Conservation (phyloP, 1,139 yeast genomes). For the Candida tunisiensis region DNA sequence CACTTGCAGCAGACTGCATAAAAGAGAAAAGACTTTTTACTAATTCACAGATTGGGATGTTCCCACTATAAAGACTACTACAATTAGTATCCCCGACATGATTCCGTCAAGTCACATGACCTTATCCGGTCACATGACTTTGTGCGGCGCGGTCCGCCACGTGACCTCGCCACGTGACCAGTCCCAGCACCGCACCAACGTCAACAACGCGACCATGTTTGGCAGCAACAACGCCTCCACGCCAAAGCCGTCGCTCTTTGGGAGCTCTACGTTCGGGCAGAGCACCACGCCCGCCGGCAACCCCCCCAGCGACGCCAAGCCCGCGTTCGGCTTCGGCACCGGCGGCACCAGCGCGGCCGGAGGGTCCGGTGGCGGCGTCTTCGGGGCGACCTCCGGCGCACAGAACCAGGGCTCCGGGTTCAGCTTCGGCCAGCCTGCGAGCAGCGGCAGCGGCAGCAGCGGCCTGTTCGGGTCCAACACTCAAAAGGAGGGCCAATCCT, state of each 20-base stretch:
- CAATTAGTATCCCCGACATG: constrained; percentile 1
- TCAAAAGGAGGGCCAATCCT: background rate
- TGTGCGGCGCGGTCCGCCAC: background rate
- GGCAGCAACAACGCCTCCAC: constrained; percentile 1
- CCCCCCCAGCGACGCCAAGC: background rate
- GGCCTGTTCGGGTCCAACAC: constrained; percentile 1
- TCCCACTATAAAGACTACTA: background rate
- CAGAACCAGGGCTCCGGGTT: no score
- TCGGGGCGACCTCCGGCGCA: background rate
- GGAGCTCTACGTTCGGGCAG: background rate
- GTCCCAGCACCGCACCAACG: background rate
- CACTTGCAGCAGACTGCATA: background rate
- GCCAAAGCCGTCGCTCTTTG: background rate
- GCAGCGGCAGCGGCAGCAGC: background rate
- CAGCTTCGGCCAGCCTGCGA: background rate
- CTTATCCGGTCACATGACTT: background rate
- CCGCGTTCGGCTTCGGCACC: background rate
- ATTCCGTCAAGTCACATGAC: background rate
- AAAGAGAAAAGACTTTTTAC: background rate
- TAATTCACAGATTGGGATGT: background rate
- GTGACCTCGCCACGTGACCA: background rate
- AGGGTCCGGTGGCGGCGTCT: background rate
- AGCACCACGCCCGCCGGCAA: constrained; percentile 1
- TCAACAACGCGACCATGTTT: constrained; percentile 1
- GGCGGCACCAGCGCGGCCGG: background rate